Percentiles rank a stretch among this genome's conserved stretches.
Evolutionary conservation across 768 basidiomycete genomes (phyloP).

Genomic region (Lactifluus pinguis): DNA sequence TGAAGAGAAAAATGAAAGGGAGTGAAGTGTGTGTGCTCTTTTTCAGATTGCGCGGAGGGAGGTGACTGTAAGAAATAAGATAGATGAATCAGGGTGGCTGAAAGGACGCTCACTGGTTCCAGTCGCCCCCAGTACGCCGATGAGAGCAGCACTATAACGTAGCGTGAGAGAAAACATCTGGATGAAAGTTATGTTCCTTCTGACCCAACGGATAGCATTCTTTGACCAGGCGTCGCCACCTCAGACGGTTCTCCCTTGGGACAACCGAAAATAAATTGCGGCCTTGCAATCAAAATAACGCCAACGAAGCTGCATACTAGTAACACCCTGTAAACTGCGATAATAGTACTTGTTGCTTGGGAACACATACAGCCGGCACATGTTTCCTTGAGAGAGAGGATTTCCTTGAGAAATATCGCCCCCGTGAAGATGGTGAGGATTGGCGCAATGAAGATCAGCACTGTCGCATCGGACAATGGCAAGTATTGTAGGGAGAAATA

Average conservation of each 20-base stretch:
- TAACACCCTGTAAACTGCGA: not conserved
- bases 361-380: slow-evolving; percentile 39
- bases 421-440: slow-evolving; percentile 55
- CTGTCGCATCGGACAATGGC: slow-evolving; percentile 69
- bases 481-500: slow-evolving; percentile 69
- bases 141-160: slow-evolving; percentile 41
- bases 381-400: slow-evolving; percentile 44
- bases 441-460: slow-evolving; percentile 68
- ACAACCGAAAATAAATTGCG: slow-evolving; percentile 59
- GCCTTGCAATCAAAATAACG: slow-evolving; percentile 75
- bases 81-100: not conserved
- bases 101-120: slow-evolving; percentile 50
- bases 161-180: not conserved
- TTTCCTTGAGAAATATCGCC: slow-evolving; percentile 53
- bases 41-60: slow-evolving; percentile 62
- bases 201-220: slow-evolving; percentile 55
- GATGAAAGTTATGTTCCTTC: slow-evolving; percentile 4
- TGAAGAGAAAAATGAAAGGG: slow-evolving; percentile 55
- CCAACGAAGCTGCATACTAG: slow-evolving; percentile 60
- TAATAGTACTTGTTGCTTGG: not conserved
- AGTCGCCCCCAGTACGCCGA: slow-evolving; percentile 55
- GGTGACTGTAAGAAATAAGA: slow-evolving; percentile 29
- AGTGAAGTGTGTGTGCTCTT: slow-evolving; percentile 67
- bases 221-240: slow-evolving; percentile 25
- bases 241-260: not conserved